Base-by-base conservation (phyloP, 208 protist genomes). In the Trypanosoma rangeli region DNA sequence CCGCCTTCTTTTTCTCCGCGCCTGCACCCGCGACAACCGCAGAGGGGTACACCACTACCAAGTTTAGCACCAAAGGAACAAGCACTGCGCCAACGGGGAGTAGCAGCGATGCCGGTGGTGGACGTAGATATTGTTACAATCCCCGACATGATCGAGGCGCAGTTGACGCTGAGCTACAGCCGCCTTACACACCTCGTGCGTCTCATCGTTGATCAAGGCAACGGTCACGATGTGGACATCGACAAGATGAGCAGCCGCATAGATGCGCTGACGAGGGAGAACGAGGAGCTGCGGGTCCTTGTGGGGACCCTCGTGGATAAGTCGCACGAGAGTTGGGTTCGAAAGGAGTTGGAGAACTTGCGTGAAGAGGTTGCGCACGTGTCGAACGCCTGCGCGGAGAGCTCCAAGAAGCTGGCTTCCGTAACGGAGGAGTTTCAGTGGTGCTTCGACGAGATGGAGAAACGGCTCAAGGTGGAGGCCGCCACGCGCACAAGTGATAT, bases 81-180 rank as follows among this genome's bases (percentile, higher is more conserved):
- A n/a, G n/a, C 37, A 60, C 28, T 39, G 52, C 1, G 39, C 5
- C 24, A 54, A 31, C 24, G 15, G 39, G 37, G 37, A 62, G 55
- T 3, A 48, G 46, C 22, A 56, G 37, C n/a, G 12, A 95, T 95
- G 90, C 78, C 90, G 5, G 65, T 73, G 24, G 81, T 92, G 16
- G 87, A 92, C 16, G 59, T 91, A 20, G 90, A 95, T 78, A 72
- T 92, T 35, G 62, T 75, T 5, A 76, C 72, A 52, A 87, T 95
- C 37, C 90, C 90, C 13, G 90, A 95, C 72, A 94, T 95, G 73
- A 95, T 95, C 63, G 90, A 95, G 80, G 90, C 90, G 49, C 90
- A 95, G 68, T 79, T 96, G 12, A 96, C 91, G 3, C 80, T 96
- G 13, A 96, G 88, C 76, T 96, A 94, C 79, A 93, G 84, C 60